Evolutionary conservation across 163 green algal species (phyloP).

Genomic region (Trebouxia gelatinosa): DNA sequence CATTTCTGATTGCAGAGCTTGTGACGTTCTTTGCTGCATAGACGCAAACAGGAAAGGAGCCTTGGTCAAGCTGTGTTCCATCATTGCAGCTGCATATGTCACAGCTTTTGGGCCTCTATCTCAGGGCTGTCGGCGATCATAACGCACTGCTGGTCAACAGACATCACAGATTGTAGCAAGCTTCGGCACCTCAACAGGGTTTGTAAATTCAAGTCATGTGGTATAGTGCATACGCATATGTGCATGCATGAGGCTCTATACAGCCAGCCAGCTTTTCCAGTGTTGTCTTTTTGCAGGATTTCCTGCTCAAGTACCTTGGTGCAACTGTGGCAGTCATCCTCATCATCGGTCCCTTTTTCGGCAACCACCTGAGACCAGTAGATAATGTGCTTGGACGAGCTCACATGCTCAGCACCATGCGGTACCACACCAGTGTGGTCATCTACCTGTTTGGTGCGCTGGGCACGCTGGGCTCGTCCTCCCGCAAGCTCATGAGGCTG

Average conservation of each 20-base stretch:
- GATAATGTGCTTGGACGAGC: slow-evolving; percentile 55
- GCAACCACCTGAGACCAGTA: slow-evolving; percentile 56
- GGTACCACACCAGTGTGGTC: slow-evolving; percentile 81
- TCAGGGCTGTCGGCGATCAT: too few species aligned
- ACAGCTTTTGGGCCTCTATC: too few species aligned
- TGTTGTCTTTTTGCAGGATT: slow-evolving; percentile 63
- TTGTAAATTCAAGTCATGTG: too few species aligned
- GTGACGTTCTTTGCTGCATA: too few species aligned
- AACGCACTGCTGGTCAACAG: not conserved
- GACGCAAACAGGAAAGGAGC: too few species aligned
- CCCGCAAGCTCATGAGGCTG: slow-evolving; percentile 62
- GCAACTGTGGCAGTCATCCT: slow-evolving; percentile 76
- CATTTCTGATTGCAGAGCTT: too few species aligned
- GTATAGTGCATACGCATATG: too few species aligned
- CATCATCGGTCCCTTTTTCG: slow-evolving; percentile 84
- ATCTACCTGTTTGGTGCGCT: slow-evolving; percentile 69
- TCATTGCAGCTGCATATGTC: too few species aligned
- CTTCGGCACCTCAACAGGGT: too few species aligned
- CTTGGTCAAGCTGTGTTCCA: too few species aligned
- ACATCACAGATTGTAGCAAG: not conserved
- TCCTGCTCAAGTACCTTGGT: slow-evolving; percentile 83
- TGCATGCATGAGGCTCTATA: too few species aligned
- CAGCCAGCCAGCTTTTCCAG: too few species aligned
- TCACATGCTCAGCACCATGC: slow-evolving; percentile 78
- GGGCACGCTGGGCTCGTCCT: slow-evolving; percentile 60